Evolutionary conservation across 495 filamentous ascomycete species (phyloP), one percentile per base, ranked within the genome.

Genomic region (Thozetella sp.): DNA sequence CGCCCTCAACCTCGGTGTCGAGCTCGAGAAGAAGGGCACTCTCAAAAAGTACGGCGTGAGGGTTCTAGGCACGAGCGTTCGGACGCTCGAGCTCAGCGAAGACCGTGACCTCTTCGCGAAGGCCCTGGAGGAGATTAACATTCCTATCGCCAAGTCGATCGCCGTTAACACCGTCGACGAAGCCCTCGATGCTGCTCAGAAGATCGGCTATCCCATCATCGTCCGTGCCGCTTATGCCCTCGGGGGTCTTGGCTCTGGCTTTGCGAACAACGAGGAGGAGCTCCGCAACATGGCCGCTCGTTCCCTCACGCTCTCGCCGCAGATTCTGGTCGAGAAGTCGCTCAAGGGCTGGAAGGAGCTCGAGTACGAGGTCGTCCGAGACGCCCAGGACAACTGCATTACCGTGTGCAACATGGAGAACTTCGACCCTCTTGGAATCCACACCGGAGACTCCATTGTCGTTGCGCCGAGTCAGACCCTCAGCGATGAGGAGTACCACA

Each of bases 321-420:
- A 99, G 73, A 97, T 99, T 63, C 75, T 99, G 62, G 93, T 99
- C 46, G 94, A 99, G 82, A 99, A 99, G 80, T 97, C 93, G n/a
- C 87, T 99, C 53, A 97, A 97, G 79, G 94, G 94, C 66, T 99
- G 94, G 94, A 98, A 98, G 77, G 94, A 98, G 76, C 90, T 97
- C 56, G 94, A 98, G 73, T 98, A 98, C 70, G 94, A 98, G 73
- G 94, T 98, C 30, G 94, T 98, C 37, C 88, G 94, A 58, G 94
- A 98, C 74, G 90, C 89, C 50, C 83, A 87, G 65, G 95, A 97
- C 82, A 98, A 98, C 80, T 97, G 95, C 75, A 97, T 98, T 65
- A 98, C 94, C 19, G 94, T 98, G 50, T 98, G 94, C 82, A 98
- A 98, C 80, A 98, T 98, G 94, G 94, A 98, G 80, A 98, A 98